A percentile compares a stretch with the other conserved stretches of the same genome.
Conservation (phyloP, 306 rosid species). For the Lathyrus sativus region DNA sequence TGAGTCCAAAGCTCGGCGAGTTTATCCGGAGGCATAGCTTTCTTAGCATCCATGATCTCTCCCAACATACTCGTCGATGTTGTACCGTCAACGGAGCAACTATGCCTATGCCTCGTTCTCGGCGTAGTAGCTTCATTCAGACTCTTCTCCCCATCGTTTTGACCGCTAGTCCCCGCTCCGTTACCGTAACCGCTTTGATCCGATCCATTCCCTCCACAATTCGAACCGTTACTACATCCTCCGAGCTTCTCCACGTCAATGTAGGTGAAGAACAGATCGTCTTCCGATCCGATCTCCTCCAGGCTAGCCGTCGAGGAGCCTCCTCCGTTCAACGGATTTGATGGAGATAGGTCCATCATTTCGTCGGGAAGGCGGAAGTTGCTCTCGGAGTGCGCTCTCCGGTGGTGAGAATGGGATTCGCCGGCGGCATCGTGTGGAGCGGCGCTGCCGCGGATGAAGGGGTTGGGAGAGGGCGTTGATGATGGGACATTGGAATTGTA, state of each 20-base stretch:
- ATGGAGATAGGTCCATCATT: conserved; percentile 70
- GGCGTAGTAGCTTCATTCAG: conserved; percentile 16
- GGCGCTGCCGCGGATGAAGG: conserved; percentile 28
- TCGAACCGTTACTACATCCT: conserved; percentile 31
- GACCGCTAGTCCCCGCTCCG: conserved; percentile 42
- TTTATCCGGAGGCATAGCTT: conserved; percentile 99
- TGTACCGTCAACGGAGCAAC: conserved; percentile 81
- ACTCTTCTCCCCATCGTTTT: conserved; percentile 63
- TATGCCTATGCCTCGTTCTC: conserved; percentile 74
- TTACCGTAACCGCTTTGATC: conserved; percentile 54
- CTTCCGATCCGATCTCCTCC: conserved; percentile 97
- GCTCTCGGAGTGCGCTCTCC: conserved; percentile 82
- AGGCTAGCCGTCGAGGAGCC: conserved; percentile 83
- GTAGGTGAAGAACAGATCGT: conserved; percentile 92
- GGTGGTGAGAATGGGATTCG: conserved; percentile 46
- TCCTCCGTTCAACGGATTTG: conserved; percentile 82
- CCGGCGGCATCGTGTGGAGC: conserved; percentile 18
- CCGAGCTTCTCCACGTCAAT: conserved; percentile 90
- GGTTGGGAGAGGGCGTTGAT: conserved; percentile 25
- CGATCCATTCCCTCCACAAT: conserved; percentile 45
- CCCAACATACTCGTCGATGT: conserved; percentile 73
- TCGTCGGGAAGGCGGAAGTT: conserved; percentile 77
- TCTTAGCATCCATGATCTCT: conserved; percentile 95
- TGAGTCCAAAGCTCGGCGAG: conserved; percentile 95
- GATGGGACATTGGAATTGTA: conserved; percentile 34